Conservation (phyloP, 75 land plant species). For the Picea sitchensis region DNA sequence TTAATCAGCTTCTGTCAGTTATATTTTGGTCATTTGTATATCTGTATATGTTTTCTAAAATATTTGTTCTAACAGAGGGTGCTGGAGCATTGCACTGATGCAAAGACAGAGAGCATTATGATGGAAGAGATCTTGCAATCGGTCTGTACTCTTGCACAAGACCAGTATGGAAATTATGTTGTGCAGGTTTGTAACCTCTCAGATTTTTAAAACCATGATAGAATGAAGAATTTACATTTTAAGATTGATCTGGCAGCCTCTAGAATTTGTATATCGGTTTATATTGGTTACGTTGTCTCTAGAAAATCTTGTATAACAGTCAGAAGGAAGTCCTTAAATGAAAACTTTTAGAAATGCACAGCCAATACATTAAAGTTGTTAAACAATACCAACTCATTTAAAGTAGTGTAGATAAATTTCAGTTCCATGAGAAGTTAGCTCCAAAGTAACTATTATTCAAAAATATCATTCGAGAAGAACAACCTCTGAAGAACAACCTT, state of each 20-base stretch:
- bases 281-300: neutral
- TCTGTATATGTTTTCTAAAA: neutral
- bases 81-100: constrained; percentile 66
- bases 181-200: constrained; percentile 33
- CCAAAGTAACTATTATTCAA: no score
- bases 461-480: no score
- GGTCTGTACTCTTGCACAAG: constrained; percentile 63
- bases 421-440: neutral
- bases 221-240: neutral
- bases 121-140: constrained; percentile 75
- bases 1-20: neutral
- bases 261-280: neutral
- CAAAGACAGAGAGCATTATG: constrained; percentile 51
- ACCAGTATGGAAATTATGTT: constrained; percentile 71
- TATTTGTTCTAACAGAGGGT: constrained; percentile 42
- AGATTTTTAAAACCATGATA: neutral
- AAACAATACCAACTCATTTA: neutral
- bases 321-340: neutral
- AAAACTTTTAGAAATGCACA: neutral
- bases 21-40: neutral
- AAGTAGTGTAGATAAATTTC: neutral
- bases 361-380: neutral
- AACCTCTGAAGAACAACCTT: no score
- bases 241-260: neutral
- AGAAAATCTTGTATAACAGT: neutral